These are phyloP conservation scores for Neophaeococcomyces mojaviensis DNA, from an alignment of 2,329 filamentous ascomycete species.

Conservation along the genomic window DNA sequence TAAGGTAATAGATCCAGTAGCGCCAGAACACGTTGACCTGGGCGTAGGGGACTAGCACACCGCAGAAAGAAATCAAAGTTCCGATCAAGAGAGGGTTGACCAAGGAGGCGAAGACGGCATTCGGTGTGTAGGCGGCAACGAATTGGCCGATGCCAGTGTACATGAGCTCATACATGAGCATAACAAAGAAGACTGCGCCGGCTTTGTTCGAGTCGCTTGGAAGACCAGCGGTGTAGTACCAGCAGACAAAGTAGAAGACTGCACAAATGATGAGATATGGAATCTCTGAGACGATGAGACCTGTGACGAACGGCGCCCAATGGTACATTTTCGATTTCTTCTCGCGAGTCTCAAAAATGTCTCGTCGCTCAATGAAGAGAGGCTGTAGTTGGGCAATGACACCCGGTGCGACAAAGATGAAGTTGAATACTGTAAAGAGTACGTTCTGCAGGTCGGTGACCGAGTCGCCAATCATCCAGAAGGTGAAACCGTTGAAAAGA, in stretches of 20 bases:
- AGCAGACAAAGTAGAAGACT: constrained; percentile 61
- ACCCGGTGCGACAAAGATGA: constrained; percentile 47
- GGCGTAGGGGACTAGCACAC: constrained; percentile 60
- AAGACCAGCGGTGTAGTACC: constrained; percentile 66
- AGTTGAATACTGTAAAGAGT: constrained; percentile 62
- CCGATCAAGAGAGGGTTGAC: constrained; percentile 63
- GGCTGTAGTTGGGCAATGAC: constrained; percentile 49
- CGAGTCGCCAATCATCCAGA: constrained; percentile 59
- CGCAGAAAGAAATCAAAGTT: constrained; percentile 64
- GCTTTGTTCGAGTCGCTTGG: constrained; percentile 45
- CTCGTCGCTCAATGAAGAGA: constrained; percentile 61
- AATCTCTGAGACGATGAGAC: constrained; percentile 61
- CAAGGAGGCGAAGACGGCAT: constrained; percentile 58
- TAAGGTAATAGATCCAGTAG: constrained; percentile 51
- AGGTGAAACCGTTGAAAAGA: constrained; percentile 48
- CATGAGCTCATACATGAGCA: constrained; percentile 65
- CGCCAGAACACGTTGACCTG: constrained; percentile 35
- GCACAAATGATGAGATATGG: constrained; percentile 57
- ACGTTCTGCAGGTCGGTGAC: constrained; percentile 62
- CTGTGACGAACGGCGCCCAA: constrained; percentile 65
- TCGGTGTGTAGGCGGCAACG: constrained; percentile 66
- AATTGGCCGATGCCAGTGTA: constrained; percentile 67
- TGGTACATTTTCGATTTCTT: constrained; percentile 65
- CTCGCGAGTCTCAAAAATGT: constrained; percentile 60
- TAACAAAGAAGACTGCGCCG: constrained; percentile 55